Percentiles rank a stretch among this genome's conserved stretches.
Evolutionary conservation across 2,329 filamentous ascomycete species (phyloP).

Genomic region (Dothistroma pini): DNA sequence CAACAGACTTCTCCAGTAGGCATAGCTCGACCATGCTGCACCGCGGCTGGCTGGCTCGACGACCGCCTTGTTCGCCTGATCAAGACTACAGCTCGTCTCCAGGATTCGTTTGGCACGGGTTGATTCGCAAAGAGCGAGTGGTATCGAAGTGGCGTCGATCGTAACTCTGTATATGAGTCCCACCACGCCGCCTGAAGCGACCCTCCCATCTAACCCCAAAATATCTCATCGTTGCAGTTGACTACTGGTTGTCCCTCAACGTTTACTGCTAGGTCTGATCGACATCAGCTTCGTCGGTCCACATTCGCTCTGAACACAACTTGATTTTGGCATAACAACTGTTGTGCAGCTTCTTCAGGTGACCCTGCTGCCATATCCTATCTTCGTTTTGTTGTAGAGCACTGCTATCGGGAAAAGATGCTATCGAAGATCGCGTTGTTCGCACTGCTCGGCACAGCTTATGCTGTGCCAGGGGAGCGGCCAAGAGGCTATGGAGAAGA

Average conservation of each 20-base stretch:
- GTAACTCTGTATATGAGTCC: constrained; percentile 7
- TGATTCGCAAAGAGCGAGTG: constrained; percentile 25
- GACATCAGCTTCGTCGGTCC: background rate
- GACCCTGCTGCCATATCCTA: background rate
- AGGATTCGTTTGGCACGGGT: background rate
- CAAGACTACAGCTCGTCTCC: background rate
- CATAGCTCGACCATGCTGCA: background rate
- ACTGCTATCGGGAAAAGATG: constrained; percentile 7
- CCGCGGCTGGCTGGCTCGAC: background rate
- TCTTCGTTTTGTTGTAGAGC: constrained; percentile 6
- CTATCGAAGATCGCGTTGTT: constrained; percentile 13
- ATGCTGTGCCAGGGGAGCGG: constrained; percentile 7
- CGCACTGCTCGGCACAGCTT: constrained; percentile 11
- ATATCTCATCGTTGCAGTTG: background rate
- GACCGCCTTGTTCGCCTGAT: background rate
- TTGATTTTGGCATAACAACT: constrained; percentile 1
- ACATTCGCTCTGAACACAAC: constrained; percentile 10
- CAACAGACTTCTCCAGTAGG: background rate
- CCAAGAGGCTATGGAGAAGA: background rate
- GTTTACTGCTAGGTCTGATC: background rate
- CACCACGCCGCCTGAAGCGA: background rate
- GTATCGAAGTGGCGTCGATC: constrained; percentile 7
- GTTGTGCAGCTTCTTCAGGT: constrained; percentile 1
- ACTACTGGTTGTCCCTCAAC: background rate
- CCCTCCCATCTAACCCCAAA: constrained; percentile 6